Conservation (phyloP, 495 filamentous ascomycete genomes). For the Lichina pygmaea region DNA sequence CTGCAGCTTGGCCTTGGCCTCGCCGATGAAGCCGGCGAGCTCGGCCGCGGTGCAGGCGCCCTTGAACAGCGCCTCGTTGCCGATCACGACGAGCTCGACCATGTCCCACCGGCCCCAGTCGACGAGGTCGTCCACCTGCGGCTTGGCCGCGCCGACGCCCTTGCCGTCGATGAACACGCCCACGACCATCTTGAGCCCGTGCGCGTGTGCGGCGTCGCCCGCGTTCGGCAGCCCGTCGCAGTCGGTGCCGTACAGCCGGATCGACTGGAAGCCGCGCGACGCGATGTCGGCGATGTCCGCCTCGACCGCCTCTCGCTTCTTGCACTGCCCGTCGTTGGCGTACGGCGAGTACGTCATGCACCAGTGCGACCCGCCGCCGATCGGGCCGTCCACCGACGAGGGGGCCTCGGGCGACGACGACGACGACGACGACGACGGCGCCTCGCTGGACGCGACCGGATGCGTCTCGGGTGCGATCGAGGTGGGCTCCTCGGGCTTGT, state of each 20-base stretch:
- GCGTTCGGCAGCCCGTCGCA: constrained; percentile 56
- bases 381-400: constrained; percentile 7
- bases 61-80: constrained; percentile 72
- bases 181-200: constrained; percentile 51
- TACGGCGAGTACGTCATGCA: constrained; percentile 89
- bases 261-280: constrained; percentile 41
- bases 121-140: constrained; percentile 47
- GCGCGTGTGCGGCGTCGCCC: constrained; percentile 28
- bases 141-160: constrained; percentile 24
- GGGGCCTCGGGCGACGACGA: constrained; percentile 4
- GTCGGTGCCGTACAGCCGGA: constrained; percentile 85
- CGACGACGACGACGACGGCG: constrained; percentile 3
- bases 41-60: constrained; percentile 27
- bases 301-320: constrained; percentile 28
- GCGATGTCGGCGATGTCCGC: constrained; percentile 43
- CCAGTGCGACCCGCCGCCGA: constrained; percentile 32
- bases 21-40: constrained; percentile 41
- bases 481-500: constrained; percentile 2
- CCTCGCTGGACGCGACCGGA: constrained; percentile 2
- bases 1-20: constrained; percentile 14
- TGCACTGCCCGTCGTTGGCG: constrained; percentile 32
- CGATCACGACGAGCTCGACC: constrained; percentile 57
- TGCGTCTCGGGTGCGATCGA: no score
- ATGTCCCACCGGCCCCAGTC: constrained; percentile 47
- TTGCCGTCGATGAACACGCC: constrained; percentile 55